A percentile compares a stretch with the other conserved stretches of the same genome.
Evolutionary conservation across 2,329 filamentous ascomycete species (phyloP).

Genomic region (Fusarium pilosicola): DNA sequence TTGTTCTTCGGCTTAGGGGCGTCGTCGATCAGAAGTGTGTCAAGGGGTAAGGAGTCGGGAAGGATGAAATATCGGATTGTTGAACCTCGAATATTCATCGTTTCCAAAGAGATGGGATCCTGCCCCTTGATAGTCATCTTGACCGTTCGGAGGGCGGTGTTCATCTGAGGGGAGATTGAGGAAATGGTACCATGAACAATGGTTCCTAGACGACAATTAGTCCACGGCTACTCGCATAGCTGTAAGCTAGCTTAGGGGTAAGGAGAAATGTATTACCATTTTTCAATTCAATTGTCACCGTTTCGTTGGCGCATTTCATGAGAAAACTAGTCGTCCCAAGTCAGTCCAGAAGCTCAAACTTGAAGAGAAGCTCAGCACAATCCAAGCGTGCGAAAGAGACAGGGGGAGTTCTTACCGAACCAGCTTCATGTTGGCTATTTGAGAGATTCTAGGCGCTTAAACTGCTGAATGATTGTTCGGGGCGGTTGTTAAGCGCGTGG

Average conservation of each 20-base stretch:
- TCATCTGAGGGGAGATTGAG: slow-evolving; percentile 98
- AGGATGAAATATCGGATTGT: slow-evolving; percentile 98
- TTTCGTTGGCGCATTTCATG: slow-evolving; percentile 99
- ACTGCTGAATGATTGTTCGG: background rate
- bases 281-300: slow-evolving; percentile 97
- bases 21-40: slow-evolving; percentile 96
- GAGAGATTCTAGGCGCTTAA: slow-evolving; percentile 10
- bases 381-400: slow-evolving; percentile 17
- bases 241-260: background rate
- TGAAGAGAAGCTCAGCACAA: slow-evolving; percentile 36
- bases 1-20: slow-evolving; percentile 99
- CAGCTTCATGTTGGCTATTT: slow-evolving; percentile 83
- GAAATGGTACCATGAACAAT: slow-evolving; percentile 97
- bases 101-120: slow-evolving; percentile 87
- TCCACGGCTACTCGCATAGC: background rate
- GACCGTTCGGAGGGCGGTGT: slow-evolving; percentile 92
- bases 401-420: slow-evolving; percentile 75
- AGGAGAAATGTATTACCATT: slow-evolving; percentile 73
- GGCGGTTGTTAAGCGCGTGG: slow-evolving; percentile 31
- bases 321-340: slow-evolving; percentile 75
- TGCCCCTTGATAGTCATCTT: slow-evolving; percentile 95
- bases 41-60: slow-evolving; percentile 92
- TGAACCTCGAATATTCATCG: slow-evolving; percentile 95
- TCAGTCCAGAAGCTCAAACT: slow-evolving; percentile 41
- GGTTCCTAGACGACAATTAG: slow-evolving; percentile 70